Base-by-base conservation (phyloP, 2,329 filamentous ascomycete genomes). In the Penicillium sp. region DNA sequence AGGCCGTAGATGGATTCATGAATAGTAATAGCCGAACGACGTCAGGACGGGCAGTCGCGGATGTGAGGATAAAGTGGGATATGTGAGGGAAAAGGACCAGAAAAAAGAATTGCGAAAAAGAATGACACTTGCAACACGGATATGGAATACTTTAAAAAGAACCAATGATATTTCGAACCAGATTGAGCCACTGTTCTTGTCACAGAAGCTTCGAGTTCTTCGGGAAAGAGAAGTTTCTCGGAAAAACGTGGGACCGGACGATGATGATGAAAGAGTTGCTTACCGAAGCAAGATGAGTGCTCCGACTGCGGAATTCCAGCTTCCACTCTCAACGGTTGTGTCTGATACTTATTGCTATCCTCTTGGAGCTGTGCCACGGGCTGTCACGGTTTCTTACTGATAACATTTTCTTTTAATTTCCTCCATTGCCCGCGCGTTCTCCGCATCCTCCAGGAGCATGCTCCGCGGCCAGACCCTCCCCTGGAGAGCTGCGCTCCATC, bases 381-480 rank as follows among this genome's bases (percentile, higher is more conserved):
- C 36, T 43, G 40, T 45, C 38, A 48, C 51, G 40, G 34, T 48
- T 61, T 41, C 47, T 41, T 41, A 27, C 39, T 29, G 4, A 46
- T 55, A 51, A 44, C 27, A 34, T 46, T 36, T 51, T 32, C 47
- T 23, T 23, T 32, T 34, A 46, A 16, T 29, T 29, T 43, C 30
- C 18, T n/a, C 34, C 42, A 44, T 42, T 44, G 26, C 48, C 47
- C 49, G 51, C 40, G 27, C 43, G 43, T 46, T 19, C 35, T 36
- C 49, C 54, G 48, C 52, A 66, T 54, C 55, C 53, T 55, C 54
- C 51, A 61, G 57, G 67, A 81, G 75, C 72, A 88, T 87, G 85
- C 78, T 85, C 71, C 83, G 84, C 76, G 80, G 82, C 67, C 83
- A 84, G 73, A 82, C 81, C 62, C 74, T 86, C 67, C 82, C 84